Conservation (phyloP, 2,329 filamentous ascomycete genomes). For the Pseudogymnoascus sp. region DNA sequence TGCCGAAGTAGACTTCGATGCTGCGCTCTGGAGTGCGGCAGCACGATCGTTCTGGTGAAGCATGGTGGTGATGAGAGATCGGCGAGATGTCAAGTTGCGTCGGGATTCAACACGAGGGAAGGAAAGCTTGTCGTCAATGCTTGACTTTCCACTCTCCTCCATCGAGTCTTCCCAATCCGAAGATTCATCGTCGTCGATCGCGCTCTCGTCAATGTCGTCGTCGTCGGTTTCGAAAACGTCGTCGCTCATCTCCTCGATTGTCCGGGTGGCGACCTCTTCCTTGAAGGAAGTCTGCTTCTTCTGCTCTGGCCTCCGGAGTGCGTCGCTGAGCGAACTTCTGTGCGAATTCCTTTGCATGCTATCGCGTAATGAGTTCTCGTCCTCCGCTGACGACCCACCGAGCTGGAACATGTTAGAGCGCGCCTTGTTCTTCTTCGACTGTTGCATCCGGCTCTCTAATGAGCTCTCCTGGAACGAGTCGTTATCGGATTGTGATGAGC, state of each 20-base stretch:
- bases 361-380: slow-evolving; percentile 62
- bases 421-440: slow-evolving; percentile 42
- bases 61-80: slow-evolving; percentile 83
- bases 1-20: slow-evolving; percentile 44
- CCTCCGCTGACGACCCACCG: slow-evolving; percentile 75
- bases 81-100: slow-evolving; percentile 73
- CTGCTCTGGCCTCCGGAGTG: slow-evolving; percentile 37
- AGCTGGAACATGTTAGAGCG: slow-evolving; percentile 55
- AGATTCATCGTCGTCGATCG: slow-evolving; percentile 61
- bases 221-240: slow-evolving; percentile 54
- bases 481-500: slow-evolving; percentile 28
- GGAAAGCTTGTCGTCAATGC: slow-evolving; percentile 67
- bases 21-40: slow-evolving; percentile 56
- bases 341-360: slow-evolving; percentile 35
- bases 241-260: slow-evolving; percentile 49
- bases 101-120: slow-evolving; percentile 91
- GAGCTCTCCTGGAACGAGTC: slow-evolving; percentile 28
- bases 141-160: slow-evolving; percentile 75
- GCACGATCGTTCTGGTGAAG: slow-evolving; percentile 73
- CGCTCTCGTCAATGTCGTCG: slow-evolving; percentile 70
- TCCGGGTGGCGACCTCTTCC: slow-evolving; percentile 62
- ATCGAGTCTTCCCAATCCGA: slow-evolving; percentile 57
- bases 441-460: slow-evolving; percentile 21
- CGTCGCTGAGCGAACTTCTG: slow-evolving; percentile 47
- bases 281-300: slow-evolving; percentile 81